A percentile compares a stretch with the other conserved stretches of the same genome.
Evolutionary conservation across 352 stramenopile genomes (phyloP).

Genomic region (Globisporangium lucens): DNA sequence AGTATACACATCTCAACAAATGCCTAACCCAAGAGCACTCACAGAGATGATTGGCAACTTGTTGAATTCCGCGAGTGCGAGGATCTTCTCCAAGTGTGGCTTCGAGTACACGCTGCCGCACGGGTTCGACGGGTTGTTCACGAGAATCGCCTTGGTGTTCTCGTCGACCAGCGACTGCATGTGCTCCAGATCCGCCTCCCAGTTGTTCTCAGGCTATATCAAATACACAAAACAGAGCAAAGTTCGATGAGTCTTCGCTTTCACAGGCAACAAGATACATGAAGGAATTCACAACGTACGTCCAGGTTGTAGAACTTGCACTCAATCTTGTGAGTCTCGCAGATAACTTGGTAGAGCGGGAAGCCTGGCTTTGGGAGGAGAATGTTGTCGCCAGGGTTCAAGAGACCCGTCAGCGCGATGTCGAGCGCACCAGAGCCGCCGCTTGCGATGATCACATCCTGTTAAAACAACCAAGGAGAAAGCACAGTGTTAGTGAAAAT

Average conservation of each 20-base stretch:
- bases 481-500: background rate
- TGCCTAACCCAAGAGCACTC: constrained; percentile 30
- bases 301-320: constrained; percentile 90
- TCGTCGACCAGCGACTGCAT: constrained; percentile 87
- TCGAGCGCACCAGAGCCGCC: constrained; percentile 94
- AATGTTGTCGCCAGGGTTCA: constrained; percentile 91
- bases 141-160: constrained; percentile 89
- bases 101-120: constrained; percentile 94
- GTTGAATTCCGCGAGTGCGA: constrained; percentile 75
- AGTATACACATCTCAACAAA: background rate
- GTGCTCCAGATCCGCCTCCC: constrained; percentile 91
- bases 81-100: constrained; percentile 68
- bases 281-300: constrained; percentile 17
- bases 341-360: constrained; percentile 94
- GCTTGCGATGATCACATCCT: constrained; percentile 92
- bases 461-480: background rate
- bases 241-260: background rate
- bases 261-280: background rate
- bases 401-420: constrained; percentile 86
- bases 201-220: constrained; percentile 79
- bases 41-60: constrained; percentile 93
- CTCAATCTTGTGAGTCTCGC: constrained; percentile 88
- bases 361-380: constrained; percentile 94
- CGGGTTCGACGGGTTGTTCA: constrained; percentile 96
- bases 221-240: background rate